These are phyloP conservation scores for Scalesia atractyloides DNA, from an alignment of 129 eudicot genomes.

Conservation along the genomic window DNA sequence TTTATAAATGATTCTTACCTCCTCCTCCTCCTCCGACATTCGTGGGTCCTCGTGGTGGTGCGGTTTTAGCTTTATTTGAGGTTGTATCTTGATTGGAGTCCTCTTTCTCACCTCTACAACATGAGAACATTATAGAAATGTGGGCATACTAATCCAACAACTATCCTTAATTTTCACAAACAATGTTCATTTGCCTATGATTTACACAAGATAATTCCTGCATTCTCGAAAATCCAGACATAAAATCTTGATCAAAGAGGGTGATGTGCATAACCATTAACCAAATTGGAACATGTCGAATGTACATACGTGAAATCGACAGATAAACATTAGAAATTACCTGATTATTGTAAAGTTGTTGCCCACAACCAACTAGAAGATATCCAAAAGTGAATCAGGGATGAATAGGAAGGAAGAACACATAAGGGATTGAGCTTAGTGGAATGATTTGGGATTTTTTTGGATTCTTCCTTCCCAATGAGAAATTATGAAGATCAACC, in stretches of 20 bases:
- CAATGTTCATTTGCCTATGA: not conserved
- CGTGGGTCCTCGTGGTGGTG: slow-evolving; percentile 57
- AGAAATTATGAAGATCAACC: slow-evolving; percentile 17
- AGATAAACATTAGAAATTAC: slow-evolving; percentile 2
- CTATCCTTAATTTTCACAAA: not conserved
- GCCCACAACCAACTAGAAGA: slow-evolving; percentile 1
- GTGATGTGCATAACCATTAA: not conserved
- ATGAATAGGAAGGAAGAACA: slow-evolving; percentile 3
- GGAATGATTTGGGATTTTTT: slow-evolving; percentile 9
- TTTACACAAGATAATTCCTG: slow-evolving; percentile 21
- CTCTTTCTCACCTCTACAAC: slow-evolving; percentile 78
- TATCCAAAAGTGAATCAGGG: not conserved
- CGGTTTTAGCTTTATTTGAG: slow-evolving; percentile 46
- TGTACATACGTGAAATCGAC: not conserved
- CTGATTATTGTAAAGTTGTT: slow-evolving; percentile 12
- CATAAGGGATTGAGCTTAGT: slow-evolving; percentile 18
- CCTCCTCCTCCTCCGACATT: slow-evolving; percentile 37
- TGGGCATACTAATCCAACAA: slow-evolving; percentile 29
- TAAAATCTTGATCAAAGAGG: not conserved
- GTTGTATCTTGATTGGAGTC: slow-evolving; percentile 45
- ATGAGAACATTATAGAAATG: slow-evolving; percentile 48
- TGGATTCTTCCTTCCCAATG: not conserved
- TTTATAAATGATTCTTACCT: slow-evolving; percentile 14
- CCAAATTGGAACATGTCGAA: not conserved
- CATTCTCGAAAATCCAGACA: slow-evolving; percentile 13